phyloP scores from a whole-genome alignment of 768 basidiomycete genomes.

The Mycena pura region DNA sequence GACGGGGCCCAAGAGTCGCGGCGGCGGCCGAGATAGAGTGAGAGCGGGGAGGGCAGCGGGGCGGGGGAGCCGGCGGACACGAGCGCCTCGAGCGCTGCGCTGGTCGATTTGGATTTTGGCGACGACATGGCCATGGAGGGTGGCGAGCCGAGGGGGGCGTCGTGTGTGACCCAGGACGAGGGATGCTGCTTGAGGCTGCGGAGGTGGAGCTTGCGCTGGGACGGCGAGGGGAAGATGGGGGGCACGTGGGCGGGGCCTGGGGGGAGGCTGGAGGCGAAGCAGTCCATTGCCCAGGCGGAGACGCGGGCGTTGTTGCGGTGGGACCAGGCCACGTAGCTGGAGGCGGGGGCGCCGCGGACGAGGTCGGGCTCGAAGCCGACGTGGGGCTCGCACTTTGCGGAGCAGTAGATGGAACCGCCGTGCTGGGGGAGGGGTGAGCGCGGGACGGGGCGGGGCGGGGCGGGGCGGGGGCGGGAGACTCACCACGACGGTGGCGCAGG shows the following conservation, averaged over 20 bases:
- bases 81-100: conserved; percentile 14
- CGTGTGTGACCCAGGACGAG: conserved; percentile 10
- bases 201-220: conserved; percentile 16
- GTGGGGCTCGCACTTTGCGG: conserved; percentile 18
- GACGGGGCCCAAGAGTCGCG: conserved; percentile 7
- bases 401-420: conserved; percentile 20
- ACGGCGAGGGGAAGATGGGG: conserved; percentile 6
- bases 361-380: background rate
- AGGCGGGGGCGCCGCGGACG: background rate
- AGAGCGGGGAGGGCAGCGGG: background rate
- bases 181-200: conserved; percentile 20
- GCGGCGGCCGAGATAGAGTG: background rate
- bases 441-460: background rate
- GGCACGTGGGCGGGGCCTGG: background rate
- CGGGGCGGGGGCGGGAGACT: background rate
- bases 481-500: conserved; percentile 22
- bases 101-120: conserved; percentile 11
- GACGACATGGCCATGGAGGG: conserved; percentile 11
- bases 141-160: background rate
- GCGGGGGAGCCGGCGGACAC: background rate
- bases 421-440: conserved; percentile 11
- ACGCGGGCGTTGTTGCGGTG: conserved; percentile 5
- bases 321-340: background rate
- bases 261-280: conserved; percentile 11
- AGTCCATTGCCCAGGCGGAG: conserved; percentile 22